Base-by-base conservation (phyloP, 2,329 filamentous ascomycete species). In the Ilyonectria sp. region DNA sequence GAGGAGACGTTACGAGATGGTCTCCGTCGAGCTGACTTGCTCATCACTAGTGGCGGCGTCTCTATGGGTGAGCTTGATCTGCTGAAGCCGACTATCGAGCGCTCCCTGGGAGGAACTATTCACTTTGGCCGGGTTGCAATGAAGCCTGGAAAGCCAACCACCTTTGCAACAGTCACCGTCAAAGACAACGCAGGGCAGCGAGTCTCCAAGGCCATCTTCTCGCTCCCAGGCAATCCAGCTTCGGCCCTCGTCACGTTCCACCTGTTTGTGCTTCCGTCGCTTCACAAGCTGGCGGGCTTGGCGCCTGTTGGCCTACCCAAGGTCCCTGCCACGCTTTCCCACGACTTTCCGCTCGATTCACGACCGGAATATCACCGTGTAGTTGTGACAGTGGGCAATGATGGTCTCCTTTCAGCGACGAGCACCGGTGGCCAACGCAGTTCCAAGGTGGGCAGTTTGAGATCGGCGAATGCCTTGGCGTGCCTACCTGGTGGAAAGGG, bases 51-150 rank as follows among this genome's bases (percentile, higher is more conserved):
- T 0, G 96, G 96, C 23, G 96, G 96, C 54, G 96, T 98, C 21
- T 97, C 94, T 10, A 99, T 99, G 96, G 96, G 96, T 63, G 96
- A 99, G 82, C 90, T 98, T 2, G 96, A 99, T 80, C 91, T 99
- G 8, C 89, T 99, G 21, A 99, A 99, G 79, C 95, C 96, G 0
- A 98, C 95, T 0, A 93, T 99, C 75, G 96, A 98, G 83, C 92
- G 95, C 47, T 87, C 91, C 1, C 88, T 99, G 1, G 94, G 94
- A 63, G 96, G 96, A 8, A 96, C 92, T 0, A 97, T 99, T 72
- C 96, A 98, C 81, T 99, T 99, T 75, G 96, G 96, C 26, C 92
- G 96, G 3, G 96, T 99, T 3, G 89, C 92, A 61, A 98, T 99
- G 96, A 99, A 99, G 84, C 96, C 96, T 0, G 96, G 96, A 5